These are phyloP conservation scores for Euclidium syriacum DNA, from an alignment of 345 rosid genomes.

Conservation along the genomic window DNA sequence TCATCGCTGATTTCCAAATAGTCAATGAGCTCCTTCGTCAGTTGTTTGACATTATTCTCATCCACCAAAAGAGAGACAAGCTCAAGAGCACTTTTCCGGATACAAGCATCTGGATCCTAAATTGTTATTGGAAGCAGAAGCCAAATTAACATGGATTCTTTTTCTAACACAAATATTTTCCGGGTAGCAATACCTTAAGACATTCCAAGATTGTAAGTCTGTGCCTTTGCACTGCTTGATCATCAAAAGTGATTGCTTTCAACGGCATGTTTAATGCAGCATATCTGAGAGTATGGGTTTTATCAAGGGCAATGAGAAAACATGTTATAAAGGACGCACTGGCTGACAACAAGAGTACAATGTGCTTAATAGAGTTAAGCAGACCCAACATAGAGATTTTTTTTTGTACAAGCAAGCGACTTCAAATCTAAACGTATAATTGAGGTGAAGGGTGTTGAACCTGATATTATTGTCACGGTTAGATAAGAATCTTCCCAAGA, in stretches of 20 bases:
- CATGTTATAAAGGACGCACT: slow-evolving; percentile 4
- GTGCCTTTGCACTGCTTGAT: slow-evolving; percentile 97
- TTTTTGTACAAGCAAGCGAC: slow-evolving; percentile 1
- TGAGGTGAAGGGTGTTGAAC: slow-evolving; percentile 32
- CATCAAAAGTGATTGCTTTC: slow-evolving; percentile 85
- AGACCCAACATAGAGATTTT: no score
- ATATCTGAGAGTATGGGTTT: slow-evolving; percentile 46
- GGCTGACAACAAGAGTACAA: slow-evolving; percentile 1
- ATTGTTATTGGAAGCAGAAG: slow-evolving; percentile 30
- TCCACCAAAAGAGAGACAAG: slow-evolving; percentile 80
- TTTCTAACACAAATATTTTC: neutral
- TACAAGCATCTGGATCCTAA: slow-evolving; percentile 98
- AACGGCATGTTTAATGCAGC: slow-evolving; percentile 96
- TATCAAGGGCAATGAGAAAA: slow-evolving; percentile 28
- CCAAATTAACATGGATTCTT: slow-evolving; percentile 18
- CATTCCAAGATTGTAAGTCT: slow-evolving; percentile 95
- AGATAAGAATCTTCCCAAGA: slow-evolving; percentile 94
- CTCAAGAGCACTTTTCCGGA: slow-evolving; percentile 95
- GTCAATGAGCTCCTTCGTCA: slow-evolving; percentile 89
- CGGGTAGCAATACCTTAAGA: slow-evolving; percentile 66
- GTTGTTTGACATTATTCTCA: slow-evolving; percentile 83
- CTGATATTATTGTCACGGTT: slow-evolving; percentile 99
- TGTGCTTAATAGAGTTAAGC: neutral
- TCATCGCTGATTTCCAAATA: slow-evolving; percentile 93
- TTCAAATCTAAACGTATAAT: neutral